These are phyloP conservation scores for Auricularia auricula-judae DNA, from an alignment of 768 basidiomycete species.

Conservation along the genomic window DNA sequence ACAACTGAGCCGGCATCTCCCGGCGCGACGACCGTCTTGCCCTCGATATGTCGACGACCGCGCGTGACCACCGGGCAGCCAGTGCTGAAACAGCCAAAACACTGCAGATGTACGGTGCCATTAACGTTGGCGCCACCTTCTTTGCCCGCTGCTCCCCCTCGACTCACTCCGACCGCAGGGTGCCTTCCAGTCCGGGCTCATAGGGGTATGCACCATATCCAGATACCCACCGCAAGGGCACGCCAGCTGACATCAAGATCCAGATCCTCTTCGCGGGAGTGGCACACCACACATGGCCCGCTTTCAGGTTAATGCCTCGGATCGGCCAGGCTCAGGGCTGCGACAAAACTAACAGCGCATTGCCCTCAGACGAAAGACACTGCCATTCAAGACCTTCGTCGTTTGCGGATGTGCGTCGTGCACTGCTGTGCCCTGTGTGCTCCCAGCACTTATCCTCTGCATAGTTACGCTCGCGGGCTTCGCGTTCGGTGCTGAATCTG, in stretches of 20 bases:
- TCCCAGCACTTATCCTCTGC: background rate
- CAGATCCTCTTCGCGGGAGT: slow-evolving; percentile 44
- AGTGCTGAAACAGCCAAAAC: background rate
- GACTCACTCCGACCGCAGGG: background rate
- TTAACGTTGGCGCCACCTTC: background rate
- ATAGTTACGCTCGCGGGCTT: background rate
- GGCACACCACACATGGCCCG: slow-evolving; percentile 60
- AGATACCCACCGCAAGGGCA: background rate
- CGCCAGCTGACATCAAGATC: background rate
- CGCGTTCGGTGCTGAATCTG: background rate
- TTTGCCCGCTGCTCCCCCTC: background rate
- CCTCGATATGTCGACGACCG: background rate
- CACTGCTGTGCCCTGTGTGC: background rate
- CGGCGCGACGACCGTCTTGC: background rate
- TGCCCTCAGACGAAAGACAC: background rate
- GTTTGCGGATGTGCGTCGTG: background rate
- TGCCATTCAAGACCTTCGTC: background rate
- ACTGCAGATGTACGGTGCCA: background rate
- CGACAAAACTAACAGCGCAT: background rate
- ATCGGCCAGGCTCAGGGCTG: background rate
- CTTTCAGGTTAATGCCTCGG: slow-evolving; percentile 48
- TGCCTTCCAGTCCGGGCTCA: background rate
- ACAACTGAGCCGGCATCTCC: background rate
- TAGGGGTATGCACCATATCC: background rate
- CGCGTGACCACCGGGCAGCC: background rate